Conservation (phyloP, 1,284 basidiomycete species). For the Inonotus obliquus region DNA sequence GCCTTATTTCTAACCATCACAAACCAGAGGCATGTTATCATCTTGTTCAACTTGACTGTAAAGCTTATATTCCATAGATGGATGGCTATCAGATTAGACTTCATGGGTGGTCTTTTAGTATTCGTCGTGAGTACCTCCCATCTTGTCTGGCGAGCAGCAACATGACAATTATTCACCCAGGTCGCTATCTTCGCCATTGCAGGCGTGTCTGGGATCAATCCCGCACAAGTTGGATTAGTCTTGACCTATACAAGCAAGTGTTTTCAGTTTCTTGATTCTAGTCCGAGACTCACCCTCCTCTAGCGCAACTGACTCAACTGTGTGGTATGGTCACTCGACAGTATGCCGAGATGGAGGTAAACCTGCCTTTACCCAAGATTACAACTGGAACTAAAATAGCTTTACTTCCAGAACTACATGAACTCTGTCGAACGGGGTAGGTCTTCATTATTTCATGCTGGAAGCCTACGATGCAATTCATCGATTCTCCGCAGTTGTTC, state of each 20-base stretch:
- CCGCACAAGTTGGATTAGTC: slow-evolving; percentile 69
- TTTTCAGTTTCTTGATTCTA: slow-evolving; percentile 6
- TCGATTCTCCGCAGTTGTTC: slow-evolving; percentile 38
- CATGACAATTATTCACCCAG: slow-evolving; percentile 25
- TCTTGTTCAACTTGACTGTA: not conserved
- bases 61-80: slow-evolving; percentile 40
- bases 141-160: slow-evolving; percentile 3
- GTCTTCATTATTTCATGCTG: slow-evolving; percentile 16
- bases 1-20: slow-evolving; percentile 56
- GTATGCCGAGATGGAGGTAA: slow-evolving; percentile 60
- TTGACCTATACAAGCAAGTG: slow-evolving; percentile 58
- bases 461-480: not conserved
- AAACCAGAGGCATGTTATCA: slow-evolving; percentile 46
- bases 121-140: slow-evolving; percentile 48
- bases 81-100: slow-evolving; percentile 78
- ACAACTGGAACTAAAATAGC: slow-evolving; percentile 8
- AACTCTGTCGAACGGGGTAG: slow-evolving; percentile 67
- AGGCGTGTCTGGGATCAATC: slow-evolving; percentile 50
- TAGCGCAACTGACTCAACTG: slow-evolving; percentile 51
- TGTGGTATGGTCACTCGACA: slow-evolving; percentile 55
- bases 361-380: slow-evolving; percentile 10
- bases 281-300: slow-evolving; percentile 9
- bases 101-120: slow-evolving; percentile 61
- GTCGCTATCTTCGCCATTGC: slow-evolving; percentile 49
- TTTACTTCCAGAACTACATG: slow-evolving; percentile 54